phyloP scores from a whole-genome alignment of 176 grass and related monocot species.

The Aegilops sharonensis region DNA sequence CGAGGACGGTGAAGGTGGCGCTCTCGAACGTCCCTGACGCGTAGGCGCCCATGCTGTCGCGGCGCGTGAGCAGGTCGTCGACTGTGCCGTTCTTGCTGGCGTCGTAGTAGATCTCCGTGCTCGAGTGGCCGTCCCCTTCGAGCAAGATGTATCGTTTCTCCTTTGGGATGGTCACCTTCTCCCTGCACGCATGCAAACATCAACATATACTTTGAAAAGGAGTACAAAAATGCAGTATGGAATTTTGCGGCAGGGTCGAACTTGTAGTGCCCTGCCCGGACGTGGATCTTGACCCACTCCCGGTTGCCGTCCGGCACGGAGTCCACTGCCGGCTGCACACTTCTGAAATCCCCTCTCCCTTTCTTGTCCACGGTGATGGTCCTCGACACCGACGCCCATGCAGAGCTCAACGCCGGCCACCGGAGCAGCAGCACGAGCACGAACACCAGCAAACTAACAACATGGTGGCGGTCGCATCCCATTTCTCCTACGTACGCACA shows the following conservation, averaged over 20 bases:
- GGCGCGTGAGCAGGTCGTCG: too few species aligned
- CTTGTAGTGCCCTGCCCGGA: conserved; percentile 32
- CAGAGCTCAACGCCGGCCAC: background rate
- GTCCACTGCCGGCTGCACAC: conserved; percentile 40
- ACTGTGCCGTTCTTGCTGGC: too few species aligned
- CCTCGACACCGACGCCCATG: background rate
- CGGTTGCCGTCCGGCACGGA: conserved; percentile 35
- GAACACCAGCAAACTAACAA: background rate
- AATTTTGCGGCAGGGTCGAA: background rate
- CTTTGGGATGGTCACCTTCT: too few species aligned
- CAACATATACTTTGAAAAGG: too few species aligned
- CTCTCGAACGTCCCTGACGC: too few species aligned
- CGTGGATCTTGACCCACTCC: conserved; percentile 41
- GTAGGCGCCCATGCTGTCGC: too few species aligned
- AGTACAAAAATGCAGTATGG: too few species aligned
- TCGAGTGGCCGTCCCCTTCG: too few species aligned
- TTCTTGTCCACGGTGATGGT: conserved; percentile 8
- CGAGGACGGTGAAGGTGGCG: too few species aligned
- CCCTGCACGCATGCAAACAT: too few species aligned
- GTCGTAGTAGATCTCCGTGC: too few species aligned
- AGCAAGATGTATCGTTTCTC: too few species aligned
- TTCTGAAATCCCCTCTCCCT: conserved; percentile 30
- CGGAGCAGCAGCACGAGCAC: background rate
- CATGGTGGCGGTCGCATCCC: background rate
- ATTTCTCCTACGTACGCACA: background rate